These are phyloP conservation scores for Cladosporium austrohemisphaericum DNA, from an alignment of 2,329 filamentous ascomycete species.

Conservation along the genomic window DNA sequence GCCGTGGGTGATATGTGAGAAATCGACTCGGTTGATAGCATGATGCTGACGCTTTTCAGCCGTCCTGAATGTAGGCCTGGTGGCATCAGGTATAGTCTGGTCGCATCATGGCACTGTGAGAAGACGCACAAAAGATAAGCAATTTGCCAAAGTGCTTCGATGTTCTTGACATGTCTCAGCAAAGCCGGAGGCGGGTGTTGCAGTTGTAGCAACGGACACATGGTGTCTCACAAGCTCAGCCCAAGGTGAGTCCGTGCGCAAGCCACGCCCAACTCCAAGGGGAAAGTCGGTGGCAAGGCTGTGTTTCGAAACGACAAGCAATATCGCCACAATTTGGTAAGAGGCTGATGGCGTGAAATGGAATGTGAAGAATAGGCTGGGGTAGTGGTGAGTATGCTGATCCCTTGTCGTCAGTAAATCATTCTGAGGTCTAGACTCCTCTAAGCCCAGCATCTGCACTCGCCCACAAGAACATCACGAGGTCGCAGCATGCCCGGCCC, in stretches of 20 bases:
- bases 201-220: background rate
- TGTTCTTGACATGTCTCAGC: constrained; percentile 4
- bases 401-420: background rate
- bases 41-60: no score
- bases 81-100: no score
- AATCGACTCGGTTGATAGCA: no score
- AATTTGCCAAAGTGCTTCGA: background rate
- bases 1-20: no score
- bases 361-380: background rate
- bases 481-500: no score
- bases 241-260: background rate
- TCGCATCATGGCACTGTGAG: no score
- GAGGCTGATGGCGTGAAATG: background rate
- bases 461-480: no score
- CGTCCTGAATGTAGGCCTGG: no score
- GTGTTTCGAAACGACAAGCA: constrained; percentile 9
- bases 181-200: background rate
- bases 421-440: background rate
- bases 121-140: no score
- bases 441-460: no score
- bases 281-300: constrained; percentile 2
- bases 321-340: background rate
- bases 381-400: background rate
- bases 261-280: background rate
- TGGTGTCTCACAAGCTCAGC: constrained; percentile 6